Conservation (phyloP, 495 filamentous ascomycete species). For the Pseudomonodictys pantanalensis region DNA sequence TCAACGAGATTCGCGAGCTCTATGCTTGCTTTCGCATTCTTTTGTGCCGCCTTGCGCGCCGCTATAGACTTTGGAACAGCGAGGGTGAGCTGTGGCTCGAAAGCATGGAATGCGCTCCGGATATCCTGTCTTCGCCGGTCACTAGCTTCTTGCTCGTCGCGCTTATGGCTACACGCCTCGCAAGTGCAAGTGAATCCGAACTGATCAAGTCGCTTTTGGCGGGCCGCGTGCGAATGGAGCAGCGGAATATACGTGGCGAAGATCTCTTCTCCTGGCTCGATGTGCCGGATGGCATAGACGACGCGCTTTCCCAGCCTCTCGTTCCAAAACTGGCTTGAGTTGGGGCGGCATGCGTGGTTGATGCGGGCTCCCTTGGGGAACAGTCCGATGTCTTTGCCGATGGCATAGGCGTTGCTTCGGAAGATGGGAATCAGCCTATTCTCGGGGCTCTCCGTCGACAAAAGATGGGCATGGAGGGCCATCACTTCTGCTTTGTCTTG, state of each 20-base stretch:
- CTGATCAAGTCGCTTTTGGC: constrained; percentile 13
- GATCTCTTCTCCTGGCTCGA: constrained; percentile 26
- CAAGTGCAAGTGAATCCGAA: constrained; percentile 29
- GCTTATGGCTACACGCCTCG: constrained; percentile 10
- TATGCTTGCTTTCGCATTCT: constrained; percentile 1
- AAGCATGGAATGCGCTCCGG: neutral
- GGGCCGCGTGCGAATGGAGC: neutral
- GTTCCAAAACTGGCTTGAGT: constrained; percentile 22
- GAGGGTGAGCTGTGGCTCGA: constrained; percentile 2
- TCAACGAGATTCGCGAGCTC: constrained; percentile 14
- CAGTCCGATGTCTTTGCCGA: constrained; percentile 18
- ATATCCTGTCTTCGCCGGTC: constrained; percentile 18
- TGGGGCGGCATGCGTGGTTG: constrained; percentile 30
- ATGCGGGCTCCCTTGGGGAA: constrained; percentile 24
- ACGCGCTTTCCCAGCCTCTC: constrained; percentile 5
- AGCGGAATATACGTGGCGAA: constrained; percentile 21
- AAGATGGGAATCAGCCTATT: constrained; percentile 15
- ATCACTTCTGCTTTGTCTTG: neutral
- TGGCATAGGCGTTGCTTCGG: constrained; percentile 26
- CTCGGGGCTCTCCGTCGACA: neutral
- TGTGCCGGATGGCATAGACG: constrained; percentile 16
- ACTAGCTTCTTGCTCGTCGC: neutral
- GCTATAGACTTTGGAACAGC: neutral
- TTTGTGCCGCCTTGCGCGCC: constrained; percentile 9
- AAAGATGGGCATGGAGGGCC: constrained; percentile 10